Percentiles rank a stretch among this genome's conserved stretches.
These are phyloP conservation scores for Astrephomene gubernaculifera DNA, from an alignment of 139 green algal genomes.

Conservation along the genomic window DNA sequence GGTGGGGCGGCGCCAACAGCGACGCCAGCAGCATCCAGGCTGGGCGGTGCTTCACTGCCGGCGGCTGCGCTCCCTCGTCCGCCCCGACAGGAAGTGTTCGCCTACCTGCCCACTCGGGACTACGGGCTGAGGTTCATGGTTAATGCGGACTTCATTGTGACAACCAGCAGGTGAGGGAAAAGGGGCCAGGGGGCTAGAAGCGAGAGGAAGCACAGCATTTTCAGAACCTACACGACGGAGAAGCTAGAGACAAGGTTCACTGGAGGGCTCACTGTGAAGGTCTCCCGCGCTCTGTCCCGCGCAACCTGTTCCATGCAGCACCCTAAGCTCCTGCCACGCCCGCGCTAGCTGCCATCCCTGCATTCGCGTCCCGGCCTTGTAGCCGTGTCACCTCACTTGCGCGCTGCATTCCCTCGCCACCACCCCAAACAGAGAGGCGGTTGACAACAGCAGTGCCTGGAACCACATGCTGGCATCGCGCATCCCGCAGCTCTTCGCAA, in stretches of 20 bases:
- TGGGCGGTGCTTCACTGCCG: neutral
- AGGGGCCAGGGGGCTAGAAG: no score
- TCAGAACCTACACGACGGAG: no score
- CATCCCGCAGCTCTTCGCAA: conserved; percentile 49
- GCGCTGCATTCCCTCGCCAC: no score
- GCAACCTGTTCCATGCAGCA: no score
- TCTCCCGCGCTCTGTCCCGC: no score
- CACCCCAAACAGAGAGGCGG: conserved; percentile 51
- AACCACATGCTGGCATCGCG: conserved; percentile 56
- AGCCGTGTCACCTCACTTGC: no score
- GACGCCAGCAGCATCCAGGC: neutral
- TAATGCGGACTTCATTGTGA: conserved; percentile 37
- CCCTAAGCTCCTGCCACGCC: no score
- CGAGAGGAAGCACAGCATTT: no score
- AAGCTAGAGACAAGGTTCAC: no score
- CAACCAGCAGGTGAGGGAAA: conserved; percentile 26
- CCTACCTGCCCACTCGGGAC: conserved; percentile 59
- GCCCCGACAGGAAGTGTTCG: conserved; percentile 47
- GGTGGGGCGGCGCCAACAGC: neutral
- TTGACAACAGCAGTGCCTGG: conserved; percentile 58
- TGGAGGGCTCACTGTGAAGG: no score
- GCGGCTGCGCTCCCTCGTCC: neutral
- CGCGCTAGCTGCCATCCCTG: no score
- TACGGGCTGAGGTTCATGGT: conserved; percentile 65
- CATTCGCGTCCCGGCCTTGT: no score